phyloP scores from a whole-genome alignment of 1,284 basidiomycete species.

The Sanghuangporus baumii region DNA sequence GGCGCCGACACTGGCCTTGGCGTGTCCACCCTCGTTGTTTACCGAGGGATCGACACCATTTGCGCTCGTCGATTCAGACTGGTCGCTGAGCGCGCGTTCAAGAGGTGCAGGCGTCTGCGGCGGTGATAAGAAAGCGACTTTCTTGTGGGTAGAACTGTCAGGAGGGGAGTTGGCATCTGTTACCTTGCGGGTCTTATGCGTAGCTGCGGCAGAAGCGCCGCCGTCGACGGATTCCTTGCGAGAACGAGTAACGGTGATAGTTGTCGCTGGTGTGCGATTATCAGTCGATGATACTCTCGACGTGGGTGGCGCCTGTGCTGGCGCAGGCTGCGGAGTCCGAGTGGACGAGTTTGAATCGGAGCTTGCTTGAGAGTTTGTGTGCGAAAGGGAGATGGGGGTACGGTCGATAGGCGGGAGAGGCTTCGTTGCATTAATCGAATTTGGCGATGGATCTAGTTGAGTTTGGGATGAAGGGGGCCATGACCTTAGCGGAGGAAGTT shows the following conservation, averaged over 20 bases:
- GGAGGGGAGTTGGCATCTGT: slow-evolving; percentile 34
- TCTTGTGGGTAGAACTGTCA: slow-evolving; percentile 52
- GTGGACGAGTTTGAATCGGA: slow-evolving; percentile 26
- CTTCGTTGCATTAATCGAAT: slow-evolving; percentile 50
- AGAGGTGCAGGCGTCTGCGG: slow-evolving; percentile 52
- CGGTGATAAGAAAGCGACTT: slow-evolving; percentile 79
- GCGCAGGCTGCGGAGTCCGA: slow-evolving; percentile 1
- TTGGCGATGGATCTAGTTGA: slow-evolving; percentile 38
- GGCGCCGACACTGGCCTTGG: background rate
- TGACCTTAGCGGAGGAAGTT: slow-evolving; percentile 46
- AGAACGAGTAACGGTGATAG: slow-evolving; percentile 8
- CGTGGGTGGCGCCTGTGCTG: background rate
- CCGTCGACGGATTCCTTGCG: slow-evolving; percentile 11
- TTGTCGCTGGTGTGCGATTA: background rate
- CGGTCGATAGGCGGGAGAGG: slow-evolving; percentile 55
- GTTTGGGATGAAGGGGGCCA: slow-evolving; percentile 54
- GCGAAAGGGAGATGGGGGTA: slow-evolving; percentile 31
- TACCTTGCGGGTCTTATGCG: slow-evolving; percentile 48
- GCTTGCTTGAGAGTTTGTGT: slow-evolving; percentile 28
- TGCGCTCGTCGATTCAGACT: background rate
- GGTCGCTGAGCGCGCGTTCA: slow-evolving; percentile 15
- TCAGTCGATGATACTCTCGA: slow-evolving; percentile 4
- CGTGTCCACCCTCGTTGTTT: background rate
- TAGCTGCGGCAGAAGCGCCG: slow-evolving; percentile 34
- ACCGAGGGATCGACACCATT: slow-evolving; percentile 10